These are phyloP conservation scores for Orbilia oligospora DNA, from an alignment of 2,329 filamentous ascomycete genomes.

Conservation along the genomic window DNA sequence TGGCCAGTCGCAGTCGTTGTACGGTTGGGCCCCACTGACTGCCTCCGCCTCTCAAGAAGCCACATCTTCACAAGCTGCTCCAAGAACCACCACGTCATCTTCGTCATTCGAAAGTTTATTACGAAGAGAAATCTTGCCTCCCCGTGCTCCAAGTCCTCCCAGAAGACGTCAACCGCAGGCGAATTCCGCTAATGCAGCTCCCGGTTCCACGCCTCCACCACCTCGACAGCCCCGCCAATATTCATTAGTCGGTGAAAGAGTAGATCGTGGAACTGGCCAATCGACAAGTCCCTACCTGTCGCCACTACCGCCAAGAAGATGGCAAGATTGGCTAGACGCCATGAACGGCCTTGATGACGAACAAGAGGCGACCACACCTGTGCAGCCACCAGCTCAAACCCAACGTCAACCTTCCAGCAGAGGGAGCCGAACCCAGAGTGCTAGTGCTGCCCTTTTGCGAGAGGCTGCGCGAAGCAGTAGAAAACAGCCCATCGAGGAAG, in stretches of 20 bases:
- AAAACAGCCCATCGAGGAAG: conserved; percentile 70
- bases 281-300: conserved; percentile 49
- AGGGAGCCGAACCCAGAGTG: conserved; percentile 17
- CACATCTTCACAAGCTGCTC: conserved; percentile 57
- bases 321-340: conserved; percentile 58
- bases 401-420: conserved; percentile 24
- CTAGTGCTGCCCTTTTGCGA: conserved; percentile 29
- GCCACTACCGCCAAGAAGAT: conserved; percentile 51
- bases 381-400: conserved; percentile 17
- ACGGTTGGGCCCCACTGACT: conserved; percentile 74
- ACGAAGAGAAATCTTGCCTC: conserved; percentile 44
- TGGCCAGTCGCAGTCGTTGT: conserved; percentile 71
- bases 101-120: conserved; percentile 46
- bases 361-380: conserved; percentile 42
- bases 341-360: conserved; percentile 57
- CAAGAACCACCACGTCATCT: conserved; percentile 45
- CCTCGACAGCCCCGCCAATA: conserved; percentile 52
- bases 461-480: conserved; percentile 26
- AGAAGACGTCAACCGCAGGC: conserved; percentile 51
- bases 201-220: conserved; percentile 53
- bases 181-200: conserved; percentile 54
- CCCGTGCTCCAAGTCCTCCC: conserved; percentile 51
- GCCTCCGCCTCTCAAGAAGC: conserved; percentile 60
- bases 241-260: conserved; percentile 47
- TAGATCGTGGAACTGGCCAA: conserved; percentile 35